Evolutionary conservation across 495 filamentous ascomycete species (phyloP).

Genomic region (Bacidia rubella): DNA sequence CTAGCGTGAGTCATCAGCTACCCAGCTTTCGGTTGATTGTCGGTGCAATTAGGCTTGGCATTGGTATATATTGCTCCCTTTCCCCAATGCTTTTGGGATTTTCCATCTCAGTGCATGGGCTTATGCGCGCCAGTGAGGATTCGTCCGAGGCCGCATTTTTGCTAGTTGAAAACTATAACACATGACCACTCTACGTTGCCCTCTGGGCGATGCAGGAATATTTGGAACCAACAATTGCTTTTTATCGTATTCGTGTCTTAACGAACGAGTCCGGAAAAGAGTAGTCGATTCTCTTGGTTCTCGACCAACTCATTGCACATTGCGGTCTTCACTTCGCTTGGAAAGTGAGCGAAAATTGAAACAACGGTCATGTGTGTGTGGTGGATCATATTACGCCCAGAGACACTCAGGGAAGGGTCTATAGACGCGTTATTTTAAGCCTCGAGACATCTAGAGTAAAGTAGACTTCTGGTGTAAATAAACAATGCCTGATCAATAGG

Average conservation of each 20-base stretch:
- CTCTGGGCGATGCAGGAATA: conserved; percentile 35
- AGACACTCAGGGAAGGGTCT: no score
- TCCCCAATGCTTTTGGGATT: conserved; percentile 4
- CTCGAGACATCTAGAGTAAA: no score
- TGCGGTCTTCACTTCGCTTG: no score
- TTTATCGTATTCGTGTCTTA: conserved; percentile 24
- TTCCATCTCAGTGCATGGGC: conserved; percentile 25
- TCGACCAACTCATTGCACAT: no score
- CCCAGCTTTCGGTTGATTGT: conserved; percentile 4
- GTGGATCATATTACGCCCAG: no score
- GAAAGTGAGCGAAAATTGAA: no score
- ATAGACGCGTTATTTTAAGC: no score
- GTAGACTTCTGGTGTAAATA: no score
- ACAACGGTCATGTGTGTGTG: no score
- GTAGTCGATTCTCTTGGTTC: no score
- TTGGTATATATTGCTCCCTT: neutral
- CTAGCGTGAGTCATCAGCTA: neutral
- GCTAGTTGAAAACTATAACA: conserved; percentile 44
- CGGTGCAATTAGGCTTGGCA: neutral
- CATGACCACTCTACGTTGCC: conserved; percentile 35
- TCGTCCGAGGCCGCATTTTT: conserved; percentile 43
- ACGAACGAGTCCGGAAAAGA: conserved; percentile 25
- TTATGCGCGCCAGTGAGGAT: conserved; percentile 41
- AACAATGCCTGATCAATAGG: no score
- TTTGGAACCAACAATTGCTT: conserved; percentile 26